These are phyloP conservation scores for Phytophthora capsici DNA, from an alignment of 352 stramenopile genomes.

Conservation along the genomic window DNA sequence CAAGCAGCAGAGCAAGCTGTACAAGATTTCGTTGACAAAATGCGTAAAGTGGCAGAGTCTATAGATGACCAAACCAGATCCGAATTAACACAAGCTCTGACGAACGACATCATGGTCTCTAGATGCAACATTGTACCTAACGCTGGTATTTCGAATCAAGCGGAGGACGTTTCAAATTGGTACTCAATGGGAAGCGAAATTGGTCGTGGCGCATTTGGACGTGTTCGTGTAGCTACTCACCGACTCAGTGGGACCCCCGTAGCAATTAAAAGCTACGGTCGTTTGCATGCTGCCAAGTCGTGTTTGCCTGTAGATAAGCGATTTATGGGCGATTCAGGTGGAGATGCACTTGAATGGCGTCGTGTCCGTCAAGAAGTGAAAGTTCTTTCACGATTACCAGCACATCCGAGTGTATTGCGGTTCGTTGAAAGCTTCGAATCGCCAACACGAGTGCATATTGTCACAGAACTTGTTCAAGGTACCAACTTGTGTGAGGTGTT, in stretches of 20 bases:
- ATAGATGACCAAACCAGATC: constrained; percentile 20
- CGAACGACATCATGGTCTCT: neutral
- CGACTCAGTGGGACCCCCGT: constrained; percentile 49
- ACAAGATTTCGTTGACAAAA: constrained; percentile 27
- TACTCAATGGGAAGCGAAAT: constrained; percentile 59
- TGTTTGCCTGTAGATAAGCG: constrained; percentile 37
- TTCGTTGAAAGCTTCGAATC: constrained; percentile 73
- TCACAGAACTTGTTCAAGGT: constrained; percentile 57
- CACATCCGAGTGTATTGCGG: constrained; percentile 52
- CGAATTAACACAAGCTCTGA: constrained; percentile 11
- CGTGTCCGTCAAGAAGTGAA: constrained; percentile 63
- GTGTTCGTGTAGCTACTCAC: constrained; percentile 52
- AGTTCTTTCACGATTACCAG: constrained; percentile 45
- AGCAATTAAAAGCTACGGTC: constrained; percentile 72
- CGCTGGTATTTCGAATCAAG: constrained; percentile 8
- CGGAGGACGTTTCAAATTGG: constrained; percentile 35
- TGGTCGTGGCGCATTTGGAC: constrained; percentile 60
- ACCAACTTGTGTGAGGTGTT: constrained; percentile 56
- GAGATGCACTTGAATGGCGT: constrained; percentile 61
- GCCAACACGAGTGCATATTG: constrained; percentile 57
- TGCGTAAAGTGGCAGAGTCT: constrained; percentile 14
- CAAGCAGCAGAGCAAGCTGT: constrained; percentile 20
- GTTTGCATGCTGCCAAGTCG: constrained; percentile 40
- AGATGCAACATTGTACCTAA: neutral
- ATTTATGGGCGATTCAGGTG: neutral